phyloP scores from a whole-genome alignment of 139 green algal species.

The Chlorella sp. region DNA sequence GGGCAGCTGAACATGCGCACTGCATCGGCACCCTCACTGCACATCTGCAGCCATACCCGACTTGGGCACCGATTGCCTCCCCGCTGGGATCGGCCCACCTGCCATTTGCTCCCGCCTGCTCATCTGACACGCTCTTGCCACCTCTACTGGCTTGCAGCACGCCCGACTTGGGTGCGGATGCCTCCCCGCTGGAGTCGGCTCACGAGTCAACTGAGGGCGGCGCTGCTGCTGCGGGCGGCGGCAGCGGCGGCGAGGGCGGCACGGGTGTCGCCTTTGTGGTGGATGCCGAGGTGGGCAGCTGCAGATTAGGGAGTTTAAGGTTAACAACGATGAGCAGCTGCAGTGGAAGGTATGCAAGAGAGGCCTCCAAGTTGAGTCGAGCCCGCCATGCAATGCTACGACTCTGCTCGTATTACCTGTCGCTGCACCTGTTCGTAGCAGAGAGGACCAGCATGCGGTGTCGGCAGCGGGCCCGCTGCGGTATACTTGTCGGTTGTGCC shows the following conservation, averaged over 20 bases:
- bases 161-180: neutral
- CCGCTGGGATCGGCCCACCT: too few species aligned
- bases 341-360: neutral
- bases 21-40: too few species aligned
- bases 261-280: slow-evolving; percentile 84
- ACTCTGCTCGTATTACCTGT: neutral
- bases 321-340: neutral
- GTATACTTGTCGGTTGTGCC: too few species aligned
- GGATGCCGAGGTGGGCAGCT: slow-evolving; percentile 75
- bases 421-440: neutral
- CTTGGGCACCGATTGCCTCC: too few species aligned
- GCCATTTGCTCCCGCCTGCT: too few species aligned
- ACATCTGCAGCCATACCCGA: too few species aligned
- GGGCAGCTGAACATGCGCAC: neutral
- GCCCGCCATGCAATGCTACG: too few species aligned
- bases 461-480: too few species aligned
- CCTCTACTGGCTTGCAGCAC: too few species aligned
- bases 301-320: neutral
- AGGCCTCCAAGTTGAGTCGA: too few species aligned
- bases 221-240: neutral
- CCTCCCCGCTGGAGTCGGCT: neutral
- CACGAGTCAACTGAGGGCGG: neutral
- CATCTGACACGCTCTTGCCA: too few species aligned
- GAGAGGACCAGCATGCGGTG: too few species aligned
- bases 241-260: slow-evolving; percentile 6